Conservation (phyloP, 805 yeast species). For the Yarrowia sp. region DNA sequence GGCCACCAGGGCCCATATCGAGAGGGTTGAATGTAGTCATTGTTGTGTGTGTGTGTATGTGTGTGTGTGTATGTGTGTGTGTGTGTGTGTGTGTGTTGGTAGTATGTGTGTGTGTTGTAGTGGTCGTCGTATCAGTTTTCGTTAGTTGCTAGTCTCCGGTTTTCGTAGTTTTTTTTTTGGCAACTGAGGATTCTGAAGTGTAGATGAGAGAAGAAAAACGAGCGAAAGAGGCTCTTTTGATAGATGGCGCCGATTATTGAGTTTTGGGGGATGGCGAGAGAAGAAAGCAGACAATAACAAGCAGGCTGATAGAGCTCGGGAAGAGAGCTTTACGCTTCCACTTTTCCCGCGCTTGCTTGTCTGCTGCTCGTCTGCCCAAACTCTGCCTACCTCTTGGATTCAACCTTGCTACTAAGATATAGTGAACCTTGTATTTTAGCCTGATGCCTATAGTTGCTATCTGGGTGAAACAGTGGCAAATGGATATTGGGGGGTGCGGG, state of each 20-base stretch:
- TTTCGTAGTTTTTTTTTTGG: background rate
- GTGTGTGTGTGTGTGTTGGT: background rate
- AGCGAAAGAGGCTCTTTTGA: background rate
- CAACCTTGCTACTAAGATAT: background rate
- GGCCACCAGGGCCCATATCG: background rate
- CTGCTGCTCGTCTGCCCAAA: conserved; percentile 4
- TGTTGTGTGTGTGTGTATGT: background rate
- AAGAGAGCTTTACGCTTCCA: background rate
- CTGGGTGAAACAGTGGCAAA: too few species aligned
- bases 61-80: background rate
- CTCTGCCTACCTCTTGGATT: background rate
- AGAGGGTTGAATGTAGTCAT: background rate
- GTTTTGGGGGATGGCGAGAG: background rate
- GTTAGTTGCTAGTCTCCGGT: background rate
- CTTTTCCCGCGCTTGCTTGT: background rate
- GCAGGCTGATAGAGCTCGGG: background rate
- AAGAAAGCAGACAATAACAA: background rate
- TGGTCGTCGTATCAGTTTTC: background rate
- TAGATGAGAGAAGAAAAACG: background rate
- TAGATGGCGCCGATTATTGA: background rate
- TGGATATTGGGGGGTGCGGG: background rate
- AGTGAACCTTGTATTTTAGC: background rate
- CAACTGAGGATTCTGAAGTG: too few species aligned
- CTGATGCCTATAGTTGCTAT: conserved; percentile 2
- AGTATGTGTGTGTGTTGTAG: background rate